Evolutionary conservation across 352 stramenopile genomes (phyloP), one percentile per base, ranked within the genome.

Genomic region (Phytophthora tubulina): DNA sequence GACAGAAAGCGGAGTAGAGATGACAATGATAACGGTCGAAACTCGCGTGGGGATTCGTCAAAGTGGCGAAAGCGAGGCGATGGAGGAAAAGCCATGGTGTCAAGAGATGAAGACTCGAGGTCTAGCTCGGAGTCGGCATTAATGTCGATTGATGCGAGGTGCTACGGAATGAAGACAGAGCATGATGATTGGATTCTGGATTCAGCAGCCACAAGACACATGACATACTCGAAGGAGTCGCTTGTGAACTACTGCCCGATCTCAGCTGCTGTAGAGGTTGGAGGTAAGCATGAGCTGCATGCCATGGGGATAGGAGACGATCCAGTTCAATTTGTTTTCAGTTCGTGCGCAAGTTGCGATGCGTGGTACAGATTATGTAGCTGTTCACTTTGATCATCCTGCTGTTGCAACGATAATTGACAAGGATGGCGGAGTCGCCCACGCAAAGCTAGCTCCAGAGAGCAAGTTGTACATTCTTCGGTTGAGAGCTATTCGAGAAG

Each of bases 1-100:
- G n/a, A n/a, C n/a, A n/a, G n/a, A n/a, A n/a, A n/a, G n/a, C n/a
- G n/a, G n/a, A n/a, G n/a, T n/a, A n/a, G n/a, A n/a, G n/a, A n/a
- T n/a, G n/a, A n/a, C n/a, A n/a, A n/a, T n/a, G n/a, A n/a, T n/a
- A n/a, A n/a, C n/a, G n/a, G n/a, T n/a, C n/a, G n/a, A n/a, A n/a
- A n/a, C n/a, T n/a, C n/a, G n/a, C n/a, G n/a, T n/a, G n/a, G n/a
- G n/a, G n/a, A n/a, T n/a, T n/a, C n/a, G n/a, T n/a, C n/a, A n/a
- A n/a, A n/a, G n/a, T n/a, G n/a, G n/a, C n/a, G n/a, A n/a, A n/a
- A n/a, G n/a, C n/a, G n/a, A n/a, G n/a, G n/a, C n/a, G n/a, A 56
- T 73, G 74, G 32, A 68, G 58, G 44, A 21, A 50, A 45, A 62
- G 27, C 39, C 35, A 58, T 58, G 50, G 14, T 45, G 27, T 48